Conservation (phyloP, 768 basidiomycete genomes). For the Psilocybe tampanensis region DNA sequence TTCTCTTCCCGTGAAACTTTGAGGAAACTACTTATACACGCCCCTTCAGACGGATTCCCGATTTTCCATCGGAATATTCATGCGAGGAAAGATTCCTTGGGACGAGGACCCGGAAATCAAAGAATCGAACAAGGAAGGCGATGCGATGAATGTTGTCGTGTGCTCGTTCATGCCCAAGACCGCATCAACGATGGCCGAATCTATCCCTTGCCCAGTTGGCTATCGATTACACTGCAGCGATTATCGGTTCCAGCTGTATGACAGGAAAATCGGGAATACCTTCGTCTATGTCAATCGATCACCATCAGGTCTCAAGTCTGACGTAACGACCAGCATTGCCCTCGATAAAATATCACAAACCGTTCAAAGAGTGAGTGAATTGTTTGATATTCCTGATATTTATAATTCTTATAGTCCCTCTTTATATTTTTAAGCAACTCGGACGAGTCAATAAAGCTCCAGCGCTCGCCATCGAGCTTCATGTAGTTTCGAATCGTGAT, state of each 20-base stretch:
- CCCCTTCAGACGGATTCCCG: slow-evolving; percentile 58
- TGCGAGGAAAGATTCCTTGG: slow-evolving; percentile 60
- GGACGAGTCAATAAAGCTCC: slow-evolving; percentile 57
- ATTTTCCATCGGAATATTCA: slow-evolving; percentile 65
- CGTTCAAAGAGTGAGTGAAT: slow-evolving; percentile 51
- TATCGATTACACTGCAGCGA: slow-evolving; percentile 61
- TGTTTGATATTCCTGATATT: no score
- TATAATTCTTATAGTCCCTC: no score
- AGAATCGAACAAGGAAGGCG: slow-evolving; percentile 25
- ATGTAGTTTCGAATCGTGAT: slow-evolving; percentile 71
- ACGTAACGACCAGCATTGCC: slow-evolving; percentile 61
- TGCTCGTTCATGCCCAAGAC: slow-evolving; percentile 63
- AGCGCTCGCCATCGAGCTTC: slow-evolving; percentile 57
- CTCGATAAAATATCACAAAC: slow-evolving; percentile 58
- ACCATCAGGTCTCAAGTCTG: slow-evolving; percentile 43
- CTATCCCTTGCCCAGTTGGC: slow-evolving; percentile 51
- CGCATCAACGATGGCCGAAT: slow-evolving; percentile 47
- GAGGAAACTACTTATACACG: no score
- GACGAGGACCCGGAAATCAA: slow-evolving; percentile 59
- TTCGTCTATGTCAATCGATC: slow-evolving; percentile 60
- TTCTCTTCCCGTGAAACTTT: neutral
- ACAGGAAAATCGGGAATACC: slow-evolving; percentile 51
- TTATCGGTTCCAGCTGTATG: slow-evolving; percentile 59
- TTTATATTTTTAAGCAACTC: slow-evolving; percentile 59
- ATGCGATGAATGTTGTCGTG: slow-evolving; percentile 50